A percentile compares a stretch with the other conserved stretches of the same genome.
Conservation (phyloP, 306 rosid species). For the Benincasa hispida region DNA sequence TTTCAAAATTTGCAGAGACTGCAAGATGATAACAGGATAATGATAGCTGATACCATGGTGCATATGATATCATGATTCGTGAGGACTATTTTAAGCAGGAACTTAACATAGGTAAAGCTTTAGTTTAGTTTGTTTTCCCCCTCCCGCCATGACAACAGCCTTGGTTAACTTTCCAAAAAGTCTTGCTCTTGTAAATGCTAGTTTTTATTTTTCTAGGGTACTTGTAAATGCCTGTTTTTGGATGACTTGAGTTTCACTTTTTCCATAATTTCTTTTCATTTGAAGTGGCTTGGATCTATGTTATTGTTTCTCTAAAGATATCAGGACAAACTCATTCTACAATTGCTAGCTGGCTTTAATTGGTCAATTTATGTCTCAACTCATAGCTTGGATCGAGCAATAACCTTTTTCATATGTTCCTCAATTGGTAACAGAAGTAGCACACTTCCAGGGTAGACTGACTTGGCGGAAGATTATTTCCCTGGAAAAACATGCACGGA, state of each 20-base stretch:
- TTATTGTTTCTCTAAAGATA: not conserved
- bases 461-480: not conserved
- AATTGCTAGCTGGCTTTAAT: not conserved
- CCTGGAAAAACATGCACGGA: not conserved
- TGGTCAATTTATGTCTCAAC: not conserved
- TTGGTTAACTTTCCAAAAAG: not conserved
- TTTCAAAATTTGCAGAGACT: slow-evolving; percentile 45
- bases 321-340: not conserved
- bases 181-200: not conserved
- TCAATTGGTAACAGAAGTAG: not conserved
- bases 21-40: slow-evolving; percentile 78
- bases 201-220: not conserved
- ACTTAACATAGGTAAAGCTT: not conserved
- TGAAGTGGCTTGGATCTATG: not conserved
- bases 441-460: not conserved
- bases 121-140: not conserved
- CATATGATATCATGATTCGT: slow-evolving; percentile 51
- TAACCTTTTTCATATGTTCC: not conserved
- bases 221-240: not conserved
- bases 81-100: slow-evolving; percentile 2
- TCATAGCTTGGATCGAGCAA: not conserved
- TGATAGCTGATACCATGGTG: slow-evolving; percentile 61
- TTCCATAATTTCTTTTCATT: not conserved
- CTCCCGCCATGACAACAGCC: not conserved
- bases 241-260: not conserved